Evolutionary conservation across 495 filamentous ascomycete genomes (phyloP), one percentile per base, ranked within the genome.

Genomic region (Ascodesmis nigricans): DNA sequence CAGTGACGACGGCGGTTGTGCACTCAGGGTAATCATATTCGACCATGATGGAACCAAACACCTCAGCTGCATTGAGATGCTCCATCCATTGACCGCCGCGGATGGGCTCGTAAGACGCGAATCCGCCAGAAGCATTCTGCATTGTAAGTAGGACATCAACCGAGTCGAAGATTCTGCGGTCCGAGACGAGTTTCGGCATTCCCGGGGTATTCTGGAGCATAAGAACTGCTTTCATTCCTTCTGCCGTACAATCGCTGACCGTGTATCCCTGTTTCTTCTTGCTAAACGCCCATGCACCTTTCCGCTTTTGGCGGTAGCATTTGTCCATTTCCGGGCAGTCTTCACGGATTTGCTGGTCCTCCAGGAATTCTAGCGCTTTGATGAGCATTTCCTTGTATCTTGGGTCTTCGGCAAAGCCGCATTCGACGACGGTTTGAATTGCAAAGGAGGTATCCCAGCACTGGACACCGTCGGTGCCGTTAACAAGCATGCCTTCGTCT

Each of bases 1-100:
- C 80, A 2, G 81, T 91, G n/a, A 95, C 76, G 3, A 80, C 78
- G 2, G 87, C 83, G 1, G 90, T 93, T 1, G 87, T 95, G 55
- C 90, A 97, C 52, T 97, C 87, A 0, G 84, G 83, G 44, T 95
- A 91, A 47, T 91, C 81, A 53, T 95, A 97, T 41, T 91, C 80
- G 23, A 95, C 73, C 87, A 97, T 95, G 53, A 97, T 95, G 8
- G 72, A 66, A 10, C 83, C 90, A 49, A 97, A 97, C 0, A 97
- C 84, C 50, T 95, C 90, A 10, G 87, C 90, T 1, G 81, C 84
- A 49, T 97, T 97, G 3, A 97, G 62, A 46, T 67, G 62, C 48
- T 97, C 87, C 22, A 95, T 47, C 53, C 66, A 67, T 31, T 74
- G 59, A 1, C 77, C 74, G 1, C 71, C 84, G 3, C 87, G 71